phyloP scores from a whole-genome alignment of 495 filamentous ascomycete genomes.

The Aspergillus indologenus region DNA sequence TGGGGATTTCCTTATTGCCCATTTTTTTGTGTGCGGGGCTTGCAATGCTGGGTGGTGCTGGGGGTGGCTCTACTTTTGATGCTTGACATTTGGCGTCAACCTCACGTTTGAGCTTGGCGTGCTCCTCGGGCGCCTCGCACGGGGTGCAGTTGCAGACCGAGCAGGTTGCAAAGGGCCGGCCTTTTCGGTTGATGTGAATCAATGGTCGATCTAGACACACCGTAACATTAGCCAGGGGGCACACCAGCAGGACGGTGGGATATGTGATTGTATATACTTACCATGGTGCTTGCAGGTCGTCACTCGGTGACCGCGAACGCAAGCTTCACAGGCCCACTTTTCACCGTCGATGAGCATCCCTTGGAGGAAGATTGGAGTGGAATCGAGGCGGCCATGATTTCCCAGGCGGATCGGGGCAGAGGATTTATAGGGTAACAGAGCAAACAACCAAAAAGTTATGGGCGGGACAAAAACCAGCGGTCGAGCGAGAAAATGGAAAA shows the following conservation, averaged over 20 bases:
- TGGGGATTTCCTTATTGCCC: slow-evolving; percentile 5
- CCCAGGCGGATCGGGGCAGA: slow-evolving; percentile 4
- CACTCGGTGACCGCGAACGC: slow-evolving; percentile 86
- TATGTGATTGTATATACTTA: too few relatives aligned
- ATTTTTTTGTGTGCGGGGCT: not conserved
- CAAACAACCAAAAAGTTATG: not conserved
- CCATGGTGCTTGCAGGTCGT: slow-evolving; percentile 52
- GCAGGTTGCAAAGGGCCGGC: slow-evolving; percentile 94
- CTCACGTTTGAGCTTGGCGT: slow-evolving; percentile 91
- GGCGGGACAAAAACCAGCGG: slow-evolving; percentile 1
- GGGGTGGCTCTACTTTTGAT: slow-evolving; percentile 24
- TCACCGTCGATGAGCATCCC: slow-evolving; percentile 82
- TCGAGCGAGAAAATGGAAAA: not conserved
- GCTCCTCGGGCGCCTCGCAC: slow-evolving; percentile 84
- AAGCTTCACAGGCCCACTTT: slow-evolving; percentile 90
- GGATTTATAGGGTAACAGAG: slow-evolving; percentile 16
- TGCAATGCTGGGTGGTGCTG: not conserved
- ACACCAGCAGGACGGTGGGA: too few relatives aligned
- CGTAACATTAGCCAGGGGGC: slow-evolving; percentile 1
- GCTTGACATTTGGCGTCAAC: slow-evolving; percentile 62
- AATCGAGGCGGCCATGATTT: slow-evolving; percentile 5
- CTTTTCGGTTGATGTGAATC: slow-evolving; percentile 94
- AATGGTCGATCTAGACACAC: slow-evolving; percentile 69
- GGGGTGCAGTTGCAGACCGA: slow-evolving; percentile 86
- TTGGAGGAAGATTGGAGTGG: slow-evolving; percentile 13